Evolutionary conservation across 306 rosid species (phyloP), one percentile per base, ranked within the genome.

Genomic region (Quercus robur): DNA sequence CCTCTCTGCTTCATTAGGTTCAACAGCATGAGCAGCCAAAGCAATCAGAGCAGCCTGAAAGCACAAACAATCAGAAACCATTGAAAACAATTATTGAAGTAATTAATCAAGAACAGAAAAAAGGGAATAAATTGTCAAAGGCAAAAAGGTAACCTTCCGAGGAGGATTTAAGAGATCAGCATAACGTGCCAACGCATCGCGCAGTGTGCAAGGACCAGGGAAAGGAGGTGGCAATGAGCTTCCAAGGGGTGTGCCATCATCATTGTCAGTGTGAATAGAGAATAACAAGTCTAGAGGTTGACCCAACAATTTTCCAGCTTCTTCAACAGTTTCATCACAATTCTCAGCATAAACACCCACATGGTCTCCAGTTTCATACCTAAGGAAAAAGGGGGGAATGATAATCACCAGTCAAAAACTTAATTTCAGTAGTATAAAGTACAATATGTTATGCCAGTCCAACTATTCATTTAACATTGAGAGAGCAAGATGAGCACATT

Each of bases 291-390:
- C 91, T 76, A 92, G 81, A 83, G 88, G 82, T 81, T 90, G 89
- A 82, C 89, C 97, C 91, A 96, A 84, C 81, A 85, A 82, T 82
- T 79, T 84, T 56, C 92, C 90, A 78, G 97, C 98, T 80, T 93
- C 98, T 86, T 90, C 94, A 75, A 93, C 91, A 56, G 87, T 89
- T 86, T 93, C 98, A 79, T 79, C 85, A 75, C 84, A 85, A 77
- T 96, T 96, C 61, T 93, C 97, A 70, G 87, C 91, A 86, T 89
- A 93, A 70, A 96, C 98, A 78, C 99, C 99, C 77, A 89, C 97
- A 46, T 96, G 99, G 82, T 96, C 99, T 81, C 99, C 99, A 72
- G 97, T 96, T 84, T 96, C 99, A 51, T 96, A 96, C 71, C 98
- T 96, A 90, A 75, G 73, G 76, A 83, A 81, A 61, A 78, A 41